Base-by-base conservation (phyloP, 768 basidiomycete species). In the Lentinus tigrinus region DNA sequence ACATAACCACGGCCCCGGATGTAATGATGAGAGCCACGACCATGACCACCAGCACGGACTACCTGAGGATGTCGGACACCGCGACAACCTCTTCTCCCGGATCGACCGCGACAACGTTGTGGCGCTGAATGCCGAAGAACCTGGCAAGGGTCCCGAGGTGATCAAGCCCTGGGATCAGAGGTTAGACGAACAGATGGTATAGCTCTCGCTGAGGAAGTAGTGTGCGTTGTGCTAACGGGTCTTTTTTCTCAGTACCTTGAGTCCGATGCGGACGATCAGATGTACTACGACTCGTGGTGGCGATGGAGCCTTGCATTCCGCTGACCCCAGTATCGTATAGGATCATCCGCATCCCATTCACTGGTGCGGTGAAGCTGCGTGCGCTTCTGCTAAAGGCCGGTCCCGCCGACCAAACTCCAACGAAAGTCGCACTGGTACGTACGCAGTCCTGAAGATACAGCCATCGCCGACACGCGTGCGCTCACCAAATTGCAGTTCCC, bases 101-200 rank as follows among this genome's bases (percentile, higher is more conserved):
- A 91, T 97, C 61, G 93, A 96, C 72, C 82, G 85, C 40, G 73
- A 78, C 37, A 90, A 96, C 69, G 90, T 94, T 47, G 78, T 88
- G 42, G 92, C 89, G 28, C 74, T 97, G 54, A 97, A 97, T 67
- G 83, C 81, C 17, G 70, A 67, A 11, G 73, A 69, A 1, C 75
- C 74, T n/a, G 80, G 70, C 19, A 62, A 74, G 52, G 83, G 81
- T 39, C 74, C 82, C 5, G 78, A 78, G 49, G 76, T 92, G 26
- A 87, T 96, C 65, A 97, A 96, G 73, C 88, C 93, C 1, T 96
- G 95, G 94, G 77, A 94, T 65, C 73, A 87, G 58, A 83, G 92
- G 36, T 70, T 82, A 54, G 85, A 89, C 57, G 92, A 95, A 70
- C 74, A 74, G 28, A 75, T 78, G 75, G 94, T 94, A 67, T 64